Percentiles rank a stretch among this genome's conserved stretches.
phyloP scores from a whole-genome alignment of 495 filamentous ascomycete genomes.

The Penicillium steckii region DNA sequence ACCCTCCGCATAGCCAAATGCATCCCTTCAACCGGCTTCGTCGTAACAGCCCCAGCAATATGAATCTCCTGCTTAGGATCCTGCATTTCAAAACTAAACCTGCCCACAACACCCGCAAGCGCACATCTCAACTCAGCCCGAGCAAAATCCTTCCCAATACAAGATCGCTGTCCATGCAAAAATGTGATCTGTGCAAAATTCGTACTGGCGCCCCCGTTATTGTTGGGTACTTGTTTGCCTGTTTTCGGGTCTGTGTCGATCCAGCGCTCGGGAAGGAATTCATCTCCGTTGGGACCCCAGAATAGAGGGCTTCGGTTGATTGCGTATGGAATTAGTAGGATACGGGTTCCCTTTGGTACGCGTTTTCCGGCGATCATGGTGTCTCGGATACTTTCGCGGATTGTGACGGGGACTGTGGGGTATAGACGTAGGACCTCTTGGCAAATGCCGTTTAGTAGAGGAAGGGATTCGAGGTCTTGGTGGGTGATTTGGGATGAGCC shows the following conservation, averaged over 20 bases:
- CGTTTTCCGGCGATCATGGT: constrained; percentile 43
- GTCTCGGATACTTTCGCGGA: constrained; percentile 46
- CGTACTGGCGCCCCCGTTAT: constrained; percentile 40
- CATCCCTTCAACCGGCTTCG: constrained; percentile 65
- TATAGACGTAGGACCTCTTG: constrained; percentile 49
- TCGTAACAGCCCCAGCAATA: constrained; percentile 63
- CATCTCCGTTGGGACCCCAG: constrained; percentile 41
- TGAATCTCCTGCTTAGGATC: constrained; percentile 58
- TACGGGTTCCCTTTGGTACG: constrained; percentile 43
- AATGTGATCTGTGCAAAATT: constrained; percentile 50
- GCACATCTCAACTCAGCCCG: constrained; percentile 38
- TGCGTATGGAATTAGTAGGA: constrained; percentile 45
- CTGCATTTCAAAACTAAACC: constrained; percentile 52
- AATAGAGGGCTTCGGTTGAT: constrained; percentile 40
- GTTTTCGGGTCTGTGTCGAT: constrained; percentile 39
- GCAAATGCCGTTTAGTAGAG: constrained; percentile 53
- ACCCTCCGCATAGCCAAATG: constrained; percentile 57
- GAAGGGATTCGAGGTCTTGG: constrained; percentile 46
- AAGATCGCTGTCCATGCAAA: constrained; percentile 46
- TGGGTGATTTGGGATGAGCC: constrained; percentile 25
- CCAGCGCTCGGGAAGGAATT: constrained; percentile 50
- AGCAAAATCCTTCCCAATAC: constrained; percentile 54
- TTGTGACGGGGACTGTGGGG: constrained; percentile 50
- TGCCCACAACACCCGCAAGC: constrained; percentile 35
- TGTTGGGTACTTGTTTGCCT: constrained; percentile 26